Evolutionary conservation across 2,329 filamentous ascomycete species (phyloP).

Genomic region (Aspergillus sp.): DNA sequence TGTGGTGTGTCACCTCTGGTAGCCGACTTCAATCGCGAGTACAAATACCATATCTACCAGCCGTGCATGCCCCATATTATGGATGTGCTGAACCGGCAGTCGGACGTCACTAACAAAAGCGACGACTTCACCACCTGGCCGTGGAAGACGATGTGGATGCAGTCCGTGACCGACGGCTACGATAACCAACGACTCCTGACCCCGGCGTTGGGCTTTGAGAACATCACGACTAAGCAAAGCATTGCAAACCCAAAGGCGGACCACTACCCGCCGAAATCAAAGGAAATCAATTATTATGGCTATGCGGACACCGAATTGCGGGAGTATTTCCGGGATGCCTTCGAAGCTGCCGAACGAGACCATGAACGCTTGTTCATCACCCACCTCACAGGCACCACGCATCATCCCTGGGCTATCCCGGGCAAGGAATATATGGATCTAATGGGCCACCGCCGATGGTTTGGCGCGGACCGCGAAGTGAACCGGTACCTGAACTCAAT

Average conservation of each 20-base stretch:
- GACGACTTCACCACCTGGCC: conserved; percentile 17
- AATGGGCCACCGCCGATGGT: neutral
- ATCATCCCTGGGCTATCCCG: conserved; percentile 20
- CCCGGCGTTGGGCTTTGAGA: conserved; percentile 15
- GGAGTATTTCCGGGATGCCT: conserved; percentile 24
- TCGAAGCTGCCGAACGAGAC: conserved; percentile 21
- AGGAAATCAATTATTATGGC: conserved; percentile 25
- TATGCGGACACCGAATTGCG: conserved; percentile 22
- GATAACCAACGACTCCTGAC: conserved; percentile 18
- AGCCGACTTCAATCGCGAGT: conserved; percentile 35
- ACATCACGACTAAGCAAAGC: conserved; percentile 11
- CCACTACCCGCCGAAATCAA: conserved; percentile 5
- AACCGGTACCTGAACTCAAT: conserved; percentile 24
- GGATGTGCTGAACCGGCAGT: conserved; percentile 11
- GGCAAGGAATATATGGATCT: neutral
- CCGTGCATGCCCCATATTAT: conserved; percentile 33
- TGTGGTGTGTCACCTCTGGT: conserved; percentile 34
- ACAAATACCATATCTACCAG: conserved; percentile 33
- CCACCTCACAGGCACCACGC: conserved; percentile 26
- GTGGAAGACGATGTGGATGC: conserved; percentile 21
- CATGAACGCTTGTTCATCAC: conserved; percentile 24
- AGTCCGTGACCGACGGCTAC: conserved; percentile 19
- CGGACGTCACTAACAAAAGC: conserved; percentile 9
- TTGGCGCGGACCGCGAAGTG: conserved; percentile 12
- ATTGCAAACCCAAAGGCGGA: conserved; percentile 3